These are phyloP conservation scores for Starmerella sirachaensis DNA, from an alignment of 805 yeast genomes.

Conservation along the genomic window DNA sequence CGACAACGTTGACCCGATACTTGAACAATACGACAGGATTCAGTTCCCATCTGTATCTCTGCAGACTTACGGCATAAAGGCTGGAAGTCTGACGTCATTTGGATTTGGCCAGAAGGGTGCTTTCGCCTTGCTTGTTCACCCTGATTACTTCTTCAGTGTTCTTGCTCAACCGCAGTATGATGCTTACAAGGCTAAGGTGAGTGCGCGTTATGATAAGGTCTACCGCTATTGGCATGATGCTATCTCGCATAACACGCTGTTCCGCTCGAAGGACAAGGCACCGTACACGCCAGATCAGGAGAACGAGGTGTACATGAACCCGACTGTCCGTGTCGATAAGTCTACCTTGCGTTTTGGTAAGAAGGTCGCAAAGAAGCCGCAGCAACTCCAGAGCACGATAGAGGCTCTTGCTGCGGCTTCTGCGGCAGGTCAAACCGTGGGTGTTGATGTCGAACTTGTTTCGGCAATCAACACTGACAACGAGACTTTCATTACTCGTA, in stretches of 20 bases:
- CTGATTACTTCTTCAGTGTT: conserved; percentile 84
- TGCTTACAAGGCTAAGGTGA: conserved; percentile 57
- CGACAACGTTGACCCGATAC: conserved; percentile 76
- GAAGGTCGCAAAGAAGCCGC: conserved; percentile 23
- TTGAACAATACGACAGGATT: conserved; percentile 77
- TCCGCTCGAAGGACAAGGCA: conserved; percentile 83
- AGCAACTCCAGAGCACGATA: conserved; percentile 27
- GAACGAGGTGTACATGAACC: conserved; percentile 85
- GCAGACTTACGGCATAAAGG: conserved; percentile 94
- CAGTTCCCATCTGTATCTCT: conserved; percentile 88
- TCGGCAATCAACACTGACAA: conserved; percentile 73
- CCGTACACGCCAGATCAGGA: conserved; percentile 88
- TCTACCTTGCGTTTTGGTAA: conserved; percentile 14
- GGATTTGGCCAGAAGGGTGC: conserved; percentile 99
- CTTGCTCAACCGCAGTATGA: conserved; percentile 62
- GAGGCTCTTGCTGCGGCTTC: conserved; percentile 28
- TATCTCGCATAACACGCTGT: conserved; percentile 77
- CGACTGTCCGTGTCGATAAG: conserved; percentile 63
- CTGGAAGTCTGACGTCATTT: conserved; percentile 91
- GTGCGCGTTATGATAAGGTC: conserved; percentile 73
- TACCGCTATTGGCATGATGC: conserved; percentile 95
- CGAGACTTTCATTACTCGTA: conserved; percentile 81
- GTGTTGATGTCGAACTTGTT: conserved; percentile 92
- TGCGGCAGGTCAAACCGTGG: conserved; percentile 56
- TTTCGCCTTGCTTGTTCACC: conserved; percentile 80